Base-by-base conservation (phyloP, 306 rosid species). In the Ormosia emarginata region DNA sequence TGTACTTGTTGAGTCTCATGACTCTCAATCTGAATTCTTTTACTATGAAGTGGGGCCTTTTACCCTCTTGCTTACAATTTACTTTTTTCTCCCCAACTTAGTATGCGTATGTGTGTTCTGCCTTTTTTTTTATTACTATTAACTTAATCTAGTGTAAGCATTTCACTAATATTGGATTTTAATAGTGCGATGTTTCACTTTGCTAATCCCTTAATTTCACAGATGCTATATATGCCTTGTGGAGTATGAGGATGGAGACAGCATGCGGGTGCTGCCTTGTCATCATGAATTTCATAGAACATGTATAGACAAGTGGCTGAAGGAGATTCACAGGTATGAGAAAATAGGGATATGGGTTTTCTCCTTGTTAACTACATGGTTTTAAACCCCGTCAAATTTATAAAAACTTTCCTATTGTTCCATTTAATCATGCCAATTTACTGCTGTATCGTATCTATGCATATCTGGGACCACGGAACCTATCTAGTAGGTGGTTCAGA, bases 201-300 rank as follows among this genome's bases (percentile, higher is more conserved):
- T 80, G 74, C 56, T 74, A 47, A 82, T 76, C 71, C 75, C 81
- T 15, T 41, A 41, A 70, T 74, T 44, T 58, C 39, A 73, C 86
- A 96, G 99, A 87, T 96, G 99, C 85, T 96, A 96, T 80, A 96
- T 96, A 90, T 96, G 99, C 87, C 99, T 96, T 74, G 97, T 96
- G 86, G 99, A 96, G 91, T 96, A 93, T 15, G 99, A 96, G 82
- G 98, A 96, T 78, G 97, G 98, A 71, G 97, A 96, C 81, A 90
- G 89, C 82, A 86, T 96, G 94, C 81, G 99, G 57, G 87, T 89
- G 49, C 90, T 96, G 76, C 98, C 99, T 82, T 96, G 99, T 68
- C 93, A 88, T 78, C 99, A 96, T 67, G 99, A 96, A 75, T 96
- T 92, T 75, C 99, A 96, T 71, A 87, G 86, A 59, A 75, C 97